Conservation (phyloP, 1,284 basidiomycete species). For the Kalmanozyma brasiliensis region DNA sequence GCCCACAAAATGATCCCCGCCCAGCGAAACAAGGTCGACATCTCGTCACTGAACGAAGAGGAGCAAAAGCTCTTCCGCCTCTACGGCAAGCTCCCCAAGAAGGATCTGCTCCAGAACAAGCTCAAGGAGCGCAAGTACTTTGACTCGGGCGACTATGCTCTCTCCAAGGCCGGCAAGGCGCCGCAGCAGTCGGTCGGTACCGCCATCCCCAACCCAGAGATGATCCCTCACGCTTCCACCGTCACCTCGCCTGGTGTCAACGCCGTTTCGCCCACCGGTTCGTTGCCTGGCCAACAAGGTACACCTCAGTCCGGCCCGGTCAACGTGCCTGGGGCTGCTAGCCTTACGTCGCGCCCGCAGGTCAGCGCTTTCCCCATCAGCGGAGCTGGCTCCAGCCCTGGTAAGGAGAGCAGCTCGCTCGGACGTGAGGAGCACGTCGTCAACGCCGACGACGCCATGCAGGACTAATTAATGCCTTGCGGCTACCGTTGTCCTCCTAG, state of each 20-base stretch:
- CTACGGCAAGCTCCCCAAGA: constrained; percentile 94
- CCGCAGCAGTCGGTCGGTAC: constrained; percentile 89
- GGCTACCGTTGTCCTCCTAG: too few species aligned
- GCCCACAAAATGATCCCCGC: constrained; percentile 77
- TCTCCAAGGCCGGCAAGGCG: constrained; percentile 91
- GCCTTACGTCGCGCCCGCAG: constrained; percentile 72
- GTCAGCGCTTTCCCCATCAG: constrained; percentile 57
- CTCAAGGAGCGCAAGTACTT: constrained; percentile 99
- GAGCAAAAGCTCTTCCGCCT: constrained; percentile 93
- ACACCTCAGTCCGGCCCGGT: constrained; percentile 79
- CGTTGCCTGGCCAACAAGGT: constrained; percentile 73
- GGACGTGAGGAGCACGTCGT: constrained; percentile 50
- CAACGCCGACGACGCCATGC: constrained; percentile 58
- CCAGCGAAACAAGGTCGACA: constrained; percentile 88
- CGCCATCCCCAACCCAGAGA: constrained; percentile 90
- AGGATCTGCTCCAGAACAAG: constrained; percentile 92
- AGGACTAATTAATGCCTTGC: constrained; percentile 35
- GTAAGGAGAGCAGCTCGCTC: constrained; percentile 57
- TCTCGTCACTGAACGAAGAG: constrained; percentile 87
- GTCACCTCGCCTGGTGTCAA: constrained; percentile 72
- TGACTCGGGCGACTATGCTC: constrained; percentile 95
- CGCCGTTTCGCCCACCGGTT: constrained; percentile 75
- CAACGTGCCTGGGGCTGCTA: constrained; percentile 73
- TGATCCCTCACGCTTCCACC: constrained; percentile 68
- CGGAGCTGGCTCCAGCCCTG: constrained; percentile 41